Evolutionary conservation across 2,329 filamentous ascomycete species (phyloP), one percentile per base, ranked within the genome.

Genomic region (Alternaria triticina): DNA sequence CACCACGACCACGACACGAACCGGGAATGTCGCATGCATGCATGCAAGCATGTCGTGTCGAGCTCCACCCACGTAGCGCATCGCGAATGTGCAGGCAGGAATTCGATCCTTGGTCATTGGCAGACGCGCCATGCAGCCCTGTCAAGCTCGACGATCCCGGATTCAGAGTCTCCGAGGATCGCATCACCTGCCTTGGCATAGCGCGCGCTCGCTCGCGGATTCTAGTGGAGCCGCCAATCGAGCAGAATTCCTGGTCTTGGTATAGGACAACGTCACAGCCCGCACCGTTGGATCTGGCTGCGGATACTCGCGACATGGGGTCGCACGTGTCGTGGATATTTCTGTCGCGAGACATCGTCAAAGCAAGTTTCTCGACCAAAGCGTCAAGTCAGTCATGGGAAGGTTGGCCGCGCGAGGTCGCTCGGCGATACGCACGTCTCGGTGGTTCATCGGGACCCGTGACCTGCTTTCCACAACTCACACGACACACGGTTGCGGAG

Each of bases 121-220:
- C 43, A 23, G 33, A 33, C 49, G n/a, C 44, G 44, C 15, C 62
- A 59, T 47, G 57, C 44, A 62, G 50, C 60, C 55, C 49, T 54
- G 46, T 67, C 58, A 30, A 62, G 57, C 66, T 17, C 59, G 67
- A 40, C 36, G 36, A 71, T 71, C 67, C 50, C 44, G 47, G 57
- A 62, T 52, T 64, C 49, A 55, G 54, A 47, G 54, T 68, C 45
- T 72, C 68, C 66, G 62, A 65, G 63, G 63, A 60, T 62, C 58
- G 62, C 61, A 66, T 67, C 65, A 67, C 69, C 60, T 65, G 25
- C 59, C 43, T 46, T 55, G 64, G 60, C 28, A 20, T 66, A 54
- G 56, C 43, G 52, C 56, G 56, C 57, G 52, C 51, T 58, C 25
- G 46, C 56, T 23, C 55, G 36, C 36, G 23, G 28, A 33, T 51